phyloP scores from a whole-genome alignment of 2,329 filamentous ascomycete species.

The Trichoderma semiorbis region DNA sequence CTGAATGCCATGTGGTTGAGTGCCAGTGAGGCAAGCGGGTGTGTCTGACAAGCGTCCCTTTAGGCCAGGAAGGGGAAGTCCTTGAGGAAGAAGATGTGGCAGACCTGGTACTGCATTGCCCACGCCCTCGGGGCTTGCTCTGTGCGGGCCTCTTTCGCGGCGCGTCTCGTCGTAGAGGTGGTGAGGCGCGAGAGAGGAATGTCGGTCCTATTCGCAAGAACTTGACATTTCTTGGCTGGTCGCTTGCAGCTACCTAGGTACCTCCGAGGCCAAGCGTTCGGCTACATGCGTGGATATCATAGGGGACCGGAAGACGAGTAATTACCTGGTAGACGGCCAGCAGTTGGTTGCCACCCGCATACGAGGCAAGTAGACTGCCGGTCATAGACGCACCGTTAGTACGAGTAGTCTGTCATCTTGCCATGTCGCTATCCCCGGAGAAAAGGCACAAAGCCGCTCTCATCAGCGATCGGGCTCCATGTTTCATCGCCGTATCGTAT shows the following conservation, averaged over 20 bases:
- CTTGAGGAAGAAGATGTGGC: slow-evolving; percentile 9
- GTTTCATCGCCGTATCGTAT: slow-evolving; percentile 20
- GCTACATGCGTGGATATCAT: background rate
- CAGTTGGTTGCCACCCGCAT: background rate
- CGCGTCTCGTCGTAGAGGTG: background rate
- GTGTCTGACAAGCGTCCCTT: slow-evolving; percentile 8
- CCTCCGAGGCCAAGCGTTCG: background rate
- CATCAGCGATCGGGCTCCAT: slow-evolving; percentile 13
- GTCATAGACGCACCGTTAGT: background rate
- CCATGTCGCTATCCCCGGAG: background rate
- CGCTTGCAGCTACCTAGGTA: background rate
- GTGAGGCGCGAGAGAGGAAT: slow-evolving; percentile 6
- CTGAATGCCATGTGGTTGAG: slow-evolving; percentile 15
- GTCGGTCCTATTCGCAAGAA: slow-evolving; percentile 1
- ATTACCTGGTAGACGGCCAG: background rate
- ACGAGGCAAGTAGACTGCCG: background rate
- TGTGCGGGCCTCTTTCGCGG: background rate
- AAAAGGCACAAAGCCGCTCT: slow-evolving; percentile 1
- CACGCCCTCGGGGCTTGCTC: background rate
- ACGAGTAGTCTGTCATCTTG: background rate
- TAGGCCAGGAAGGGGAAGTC: slow-evolving; percentile 16
- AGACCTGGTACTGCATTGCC: background rate
- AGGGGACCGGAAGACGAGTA: background rate
- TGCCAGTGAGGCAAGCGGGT: slow-evolving; percentile 10
- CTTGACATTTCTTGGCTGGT: background rate